Base-by-base conservation (phyloP, 352 stramenopile genomes). In the Plasmopara muralis region DNA sequence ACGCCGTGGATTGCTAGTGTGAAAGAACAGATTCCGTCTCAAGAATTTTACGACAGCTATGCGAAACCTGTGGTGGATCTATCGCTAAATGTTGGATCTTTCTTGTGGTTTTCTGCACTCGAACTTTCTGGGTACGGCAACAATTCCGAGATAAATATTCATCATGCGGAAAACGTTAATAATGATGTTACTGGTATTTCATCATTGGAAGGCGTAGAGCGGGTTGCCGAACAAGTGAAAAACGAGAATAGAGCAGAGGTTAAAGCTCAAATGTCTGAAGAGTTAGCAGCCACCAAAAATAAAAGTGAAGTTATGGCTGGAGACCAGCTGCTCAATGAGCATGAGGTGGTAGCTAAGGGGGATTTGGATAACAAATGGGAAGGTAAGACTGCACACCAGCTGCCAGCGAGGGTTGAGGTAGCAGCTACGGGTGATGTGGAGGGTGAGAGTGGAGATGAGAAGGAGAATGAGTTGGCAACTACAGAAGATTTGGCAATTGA, bases 61-160 rank as follows among this genome's bases (percentile, higher is more conserved):
- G 63, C 57, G 7, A 69, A 72, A 40, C 62, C 65, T 47, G 43
- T 78, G 34, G 54, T 77, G n/a, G 62, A 71, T 30, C 28, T 72
- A 28, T 66, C 57, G 30, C 31, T 70, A 31, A 55, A 64, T 50
- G 44, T 49, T 12, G 42, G 48, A 0, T 55, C 52, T 20, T 55
- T 68, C n/a, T 25, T 74, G 31, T 70, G 70, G 62, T 53, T 45
- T 29, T 68, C 50, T 35, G 47, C 65, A 35, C 14, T 70, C 6
- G 55, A 67, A 34, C 15, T 71, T 4, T n/a, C 30, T 47, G 55
- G 44, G 6, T 60, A 54, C 14, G 43, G 55, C 1, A 43, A 55
- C 7, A 40, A 5, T 9, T 46, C 37, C 33, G 38, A 53, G 14
- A 42, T 39, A 35, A 51, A 55, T 14, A 42, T 37, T n/a, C 1